Percentiles rank a stretch among this genome's conserved stretches.
Conservation (phyloP, 371 early-diverging fungal genomes). For the Mucor indicus region DNA sequence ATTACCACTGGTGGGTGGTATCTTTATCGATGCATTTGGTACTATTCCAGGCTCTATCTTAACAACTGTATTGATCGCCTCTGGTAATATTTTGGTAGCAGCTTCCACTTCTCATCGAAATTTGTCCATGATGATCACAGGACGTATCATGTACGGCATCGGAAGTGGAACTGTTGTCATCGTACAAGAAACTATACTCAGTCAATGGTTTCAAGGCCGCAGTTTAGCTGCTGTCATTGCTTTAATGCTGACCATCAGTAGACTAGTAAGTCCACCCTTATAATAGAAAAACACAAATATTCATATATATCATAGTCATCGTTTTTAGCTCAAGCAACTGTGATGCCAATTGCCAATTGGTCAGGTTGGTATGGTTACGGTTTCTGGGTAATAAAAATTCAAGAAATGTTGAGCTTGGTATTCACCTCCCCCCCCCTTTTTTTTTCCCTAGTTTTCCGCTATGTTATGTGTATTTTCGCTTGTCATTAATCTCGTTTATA, state of each 20-base stretch:
- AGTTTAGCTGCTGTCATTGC: conserved; percentile 63
- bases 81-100: conserved; percentile 62
- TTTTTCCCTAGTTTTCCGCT: conserved; percentile 47
- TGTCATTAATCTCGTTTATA: conserved; percentile 59
- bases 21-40: conserved; percentile 72
- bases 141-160: conserved; percentile 70
- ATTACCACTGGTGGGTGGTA: conserved; percentile 67
- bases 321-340: conserved; percentile 65
- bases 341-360: conserved; percentile 60
- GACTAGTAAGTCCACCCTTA: conserved; percentile 37
- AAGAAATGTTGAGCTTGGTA: not conserved
- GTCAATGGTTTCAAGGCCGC: conserved; percentile 71
- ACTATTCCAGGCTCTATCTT: conserved; percentile 64
- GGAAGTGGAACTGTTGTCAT: conserved; percentile 71
- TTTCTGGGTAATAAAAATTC: conserved; percentile 55
- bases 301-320: conserved; percentile 33
- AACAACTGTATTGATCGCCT: conserved; percentile 58
- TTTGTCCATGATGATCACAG: conserved; percentile 59
- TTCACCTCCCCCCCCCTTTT: no score
- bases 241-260: conserved; percentile 63
- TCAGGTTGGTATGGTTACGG: conserved; percentile 70
- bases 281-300: not conserved
- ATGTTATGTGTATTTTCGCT: conserved; percentile 61
- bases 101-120: conserved; percentile 52
- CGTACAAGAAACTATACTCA: conserved; percentile 69